Evolutionary conservation across 108 stramenopile genomes (phyloP), one percentile per base, ranked within the genome.

Genomic region (Discostella pseudostelligera): DNA sequence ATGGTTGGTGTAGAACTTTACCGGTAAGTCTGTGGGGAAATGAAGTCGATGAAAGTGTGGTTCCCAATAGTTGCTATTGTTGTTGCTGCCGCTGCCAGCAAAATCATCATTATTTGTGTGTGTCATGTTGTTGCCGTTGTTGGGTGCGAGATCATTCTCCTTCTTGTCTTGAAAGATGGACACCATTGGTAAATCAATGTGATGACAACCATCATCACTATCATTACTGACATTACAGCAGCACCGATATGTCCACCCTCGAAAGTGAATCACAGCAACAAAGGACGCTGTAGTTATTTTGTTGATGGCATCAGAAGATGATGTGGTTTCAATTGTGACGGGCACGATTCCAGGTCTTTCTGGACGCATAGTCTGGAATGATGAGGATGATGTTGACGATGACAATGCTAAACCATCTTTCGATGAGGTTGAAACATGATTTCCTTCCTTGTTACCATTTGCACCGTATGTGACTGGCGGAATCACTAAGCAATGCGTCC

Each of bases 1-100:
- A 17, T 49, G 24, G 4, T 63, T 37, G 17, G 12, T 51, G 54
- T 87, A 92, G 67, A 92, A 87, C 4, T 55, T 29, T 4, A 88
- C 61, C n/a, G 90, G 84, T 13, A 87, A 69, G 55, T 87, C 57
- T 32, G 84, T 71, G 17, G 90, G 90, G 67, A 81, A 88, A 21
- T 65, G 73, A 12, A 87, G 56, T 50, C 71, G 57, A 49, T 84
- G 87, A 61, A 92, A 92, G 6, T 55, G 44, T 26, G 71, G 78
- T 40, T 54, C 49, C 65, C 58, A 54, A 32, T 32, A 32, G 5
- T 5, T 17, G 11, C 14, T 44, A 24, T 17, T 37, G 50, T 0
- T 26, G n/a, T n/a, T n/a, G n/a, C n/a, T n/a, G n/a, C n/a, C n/a
- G n/a, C n/a, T n/a, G n/a, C 25, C 12, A 12, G 24, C 19, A 24